Evolutionary conservation across 2,329 filamentous ascomycete genomes (phyloP), one percentile per base, ranked within the genome.

Genomic region (Sphaerostilbella broomeana): DNA sequence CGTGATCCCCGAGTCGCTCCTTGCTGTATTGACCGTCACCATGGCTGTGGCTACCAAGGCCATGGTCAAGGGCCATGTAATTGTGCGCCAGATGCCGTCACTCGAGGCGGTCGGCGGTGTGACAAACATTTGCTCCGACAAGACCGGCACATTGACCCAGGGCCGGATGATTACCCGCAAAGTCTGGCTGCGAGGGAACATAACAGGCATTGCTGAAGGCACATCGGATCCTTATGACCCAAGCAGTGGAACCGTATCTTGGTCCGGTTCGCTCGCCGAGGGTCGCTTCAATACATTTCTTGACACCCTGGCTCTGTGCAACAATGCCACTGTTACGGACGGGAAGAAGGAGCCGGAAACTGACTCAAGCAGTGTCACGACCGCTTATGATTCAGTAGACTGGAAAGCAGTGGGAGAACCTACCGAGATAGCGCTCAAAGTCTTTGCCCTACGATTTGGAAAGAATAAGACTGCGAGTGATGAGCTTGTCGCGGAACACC

Each of bases 361-460:
- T 15, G 69, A 72, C 47, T 65, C 66, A 8, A 68, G 65, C 32
- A 71, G 68, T 21, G 63, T 66, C 35, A 67, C 68, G 4, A 70
- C 67, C 7, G 53, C 63, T n/a, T 61, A 65, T 11, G 60, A 64
- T 12, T 58, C 62, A 19, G 55, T 59, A 4, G 56, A 64, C 2
- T 83, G 78, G 77, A 70, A 66, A 28, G 77, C 77, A 15, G 62
- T 78, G 28, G 81, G 79, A 34, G 79, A 84, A 48, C 79, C 80
- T 4, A 86, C 83, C 4, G 82, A 86, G 50, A 84, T 86, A 43
- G 81, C 83, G 9, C 73, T 86, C 12, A 79, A 84, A 47, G 81
- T 86, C 8, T 81, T 86, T 45, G 80, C 81, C 32, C 78, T 80
- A 63, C 76, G 82, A 13, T 85, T 85, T 49, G 69, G 71, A 20